A percentile compares a stretch with the other conserved stretches of the same genome.
Conservation (phyloP, 73 alveolate species). For the Stentor coeruleus region DNA sequence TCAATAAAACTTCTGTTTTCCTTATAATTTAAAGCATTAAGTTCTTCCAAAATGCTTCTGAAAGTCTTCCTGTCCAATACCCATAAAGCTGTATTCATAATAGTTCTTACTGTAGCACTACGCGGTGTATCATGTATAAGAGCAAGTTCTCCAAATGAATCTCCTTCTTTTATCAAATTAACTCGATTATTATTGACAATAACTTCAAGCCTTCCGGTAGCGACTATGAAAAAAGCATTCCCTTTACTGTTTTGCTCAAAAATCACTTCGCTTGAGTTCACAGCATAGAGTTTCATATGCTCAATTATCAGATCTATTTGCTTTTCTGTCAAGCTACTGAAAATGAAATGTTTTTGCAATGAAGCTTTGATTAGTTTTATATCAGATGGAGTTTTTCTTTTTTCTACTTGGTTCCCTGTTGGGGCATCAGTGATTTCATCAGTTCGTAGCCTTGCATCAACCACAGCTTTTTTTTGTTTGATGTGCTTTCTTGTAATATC, state of each 20-base stretch:
- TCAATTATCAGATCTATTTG: background rate
- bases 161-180: conserved; percentile 49
- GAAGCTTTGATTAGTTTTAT: background rate
- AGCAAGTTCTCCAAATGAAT: conserved; percentile 93
- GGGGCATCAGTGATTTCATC: background rate
- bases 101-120: conserved; percentile 80
- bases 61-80: conserved; percentile 87
- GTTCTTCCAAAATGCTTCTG: conserved; percentile 52
- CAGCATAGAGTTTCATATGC: background rate
- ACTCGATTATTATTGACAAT: background rate
- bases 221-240: background rate
- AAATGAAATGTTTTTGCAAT: background rate
- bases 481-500: background rate
- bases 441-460: background rate
- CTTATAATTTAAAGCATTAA: conserved; percentile 34
- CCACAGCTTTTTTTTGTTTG: background rate
- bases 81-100: conserved; percentile 71
- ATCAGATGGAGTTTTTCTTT: background rate
- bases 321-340: background rate
- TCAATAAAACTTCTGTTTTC: conserved; percentile 41
- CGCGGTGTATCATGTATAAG: conserved; percentile 86
- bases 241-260: conserved; percentile 9
- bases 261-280: background rate
- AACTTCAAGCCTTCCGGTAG: conserved; percentile 25
- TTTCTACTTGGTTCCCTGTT: background rate